Conservation (phyloP, 352 stramenopile genomes). For the Phytophthora meadii region DNA sequence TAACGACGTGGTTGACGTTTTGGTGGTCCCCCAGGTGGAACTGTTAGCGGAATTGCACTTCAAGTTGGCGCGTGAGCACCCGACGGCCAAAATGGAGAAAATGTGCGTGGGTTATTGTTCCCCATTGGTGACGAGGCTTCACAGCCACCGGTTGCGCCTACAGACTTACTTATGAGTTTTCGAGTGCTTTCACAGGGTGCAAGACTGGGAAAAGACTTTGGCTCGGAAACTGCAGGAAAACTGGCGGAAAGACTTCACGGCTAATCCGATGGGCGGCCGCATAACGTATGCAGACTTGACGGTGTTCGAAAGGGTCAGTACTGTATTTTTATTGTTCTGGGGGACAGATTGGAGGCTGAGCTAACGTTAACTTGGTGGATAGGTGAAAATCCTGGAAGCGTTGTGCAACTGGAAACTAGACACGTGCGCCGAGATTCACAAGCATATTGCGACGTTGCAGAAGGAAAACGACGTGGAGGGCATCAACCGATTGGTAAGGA, state of each 20-base stretch:
- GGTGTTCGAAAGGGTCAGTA: slow-evolving; percentile 62
- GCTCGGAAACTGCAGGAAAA: slow-evolving; percentile 80
- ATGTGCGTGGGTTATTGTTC: slow-evolving; percentile 54
- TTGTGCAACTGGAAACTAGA: slow-evolving; percentile 87
- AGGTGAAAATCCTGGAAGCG: slow-evolving; percentile 83
- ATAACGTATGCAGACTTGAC: slow-evolving; percentile 66
- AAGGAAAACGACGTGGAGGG: slow-evolving; percentile 72
- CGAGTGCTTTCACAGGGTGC: slow-evolving; percentile 52
- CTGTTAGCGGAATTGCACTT: slow-evolving; percentile 84
- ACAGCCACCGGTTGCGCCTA: slow-evolving; percentile 17
- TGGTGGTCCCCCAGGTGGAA: slow-evolving; percentile 50
- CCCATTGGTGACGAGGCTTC: slow-evolving; percentile 7
- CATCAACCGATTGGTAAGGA: slow-evolving; percentile 66
- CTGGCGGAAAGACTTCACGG: slow-evolving; percentile 70
- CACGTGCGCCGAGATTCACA: slow-evolving; percentile 78
- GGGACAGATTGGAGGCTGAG: not conserved
- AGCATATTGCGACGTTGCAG: slow-evolving; percentile 67
- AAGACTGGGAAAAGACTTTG: slow-evolving; percentile 85
- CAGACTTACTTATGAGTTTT: slow-evolving; percentile 17
- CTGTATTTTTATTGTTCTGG: not conserved
- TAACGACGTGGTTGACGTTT: slow-evolving; percentile 21
- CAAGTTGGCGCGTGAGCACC: slow-evolving; percentile 79
- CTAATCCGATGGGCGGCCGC: slow-evolving; percentile 66
- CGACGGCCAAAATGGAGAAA: slow-evolving; percentile 78
- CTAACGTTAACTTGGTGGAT: not conserved